Evolutionary conservation across 2,329 filamentous ascomycete species (phyloP).

Genomic region (Venturia effusa): DNA sequence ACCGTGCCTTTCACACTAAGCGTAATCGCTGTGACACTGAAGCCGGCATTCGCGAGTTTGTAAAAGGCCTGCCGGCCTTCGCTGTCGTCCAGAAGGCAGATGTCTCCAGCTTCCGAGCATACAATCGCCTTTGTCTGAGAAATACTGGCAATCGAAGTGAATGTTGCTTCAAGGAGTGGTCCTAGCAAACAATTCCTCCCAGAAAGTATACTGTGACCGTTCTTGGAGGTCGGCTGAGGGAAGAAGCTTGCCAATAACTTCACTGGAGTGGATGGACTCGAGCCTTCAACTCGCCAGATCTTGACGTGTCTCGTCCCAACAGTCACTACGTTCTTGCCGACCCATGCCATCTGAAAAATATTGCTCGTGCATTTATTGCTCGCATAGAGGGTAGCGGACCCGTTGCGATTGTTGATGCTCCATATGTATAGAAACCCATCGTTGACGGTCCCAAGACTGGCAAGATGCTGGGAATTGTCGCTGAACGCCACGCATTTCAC

Average conservation of each 20-base stretch:
- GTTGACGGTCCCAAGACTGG: slow-evolving; percentile 78
- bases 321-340: slow-evolving; percentile 73
- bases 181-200: slow-evolving; percentile 85
- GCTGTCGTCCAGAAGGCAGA: slow-evolving; percentile 78
- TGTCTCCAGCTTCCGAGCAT: slow-evolving; percentile 75
- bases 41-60: slow-evolving; percentile 55
- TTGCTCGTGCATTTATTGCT: slow-evolving; percentile 90
- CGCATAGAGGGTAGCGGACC: slow-evolving; percentile 65
- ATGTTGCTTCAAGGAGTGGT: slow-evolving; percentile 69
- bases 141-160: slow-evolving; percentile 65
- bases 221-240: slow-evolving; percentile 34
- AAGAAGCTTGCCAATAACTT: slow-evolving; percentile 14
- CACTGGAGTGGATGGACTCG: slow-evolving; percentile 37
- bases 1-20: slow-evolving; percentile 46
- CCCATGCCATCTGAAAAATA: slow-evolving; percentile 81
- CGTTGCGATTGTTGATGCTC: slow-evolving; percentile 73
- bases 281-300: slow-evolving; percentile 77
- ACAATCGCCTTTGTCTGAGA: slow-evolving; percentile 66
- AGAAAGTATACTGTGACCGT: slow-evolving; percentile 56
- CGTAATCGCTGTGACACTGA: slow-evolving; percentile 56
- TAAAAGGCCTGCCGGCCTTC: slow-evolving; percentile 60
- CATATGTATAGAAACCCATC: slow-evolving; percentile 92
- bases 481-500: slow-evolving; percentile 87
- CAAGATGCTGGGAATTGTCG: slow-evolving; percentile 72
- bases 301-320: slow-evolving; percentile 88